Evolutionary conservation across 1,284 basidiomycete species (phyloP).

Genomic region (Cutaneotrichosporon arboriforme): DNA sequence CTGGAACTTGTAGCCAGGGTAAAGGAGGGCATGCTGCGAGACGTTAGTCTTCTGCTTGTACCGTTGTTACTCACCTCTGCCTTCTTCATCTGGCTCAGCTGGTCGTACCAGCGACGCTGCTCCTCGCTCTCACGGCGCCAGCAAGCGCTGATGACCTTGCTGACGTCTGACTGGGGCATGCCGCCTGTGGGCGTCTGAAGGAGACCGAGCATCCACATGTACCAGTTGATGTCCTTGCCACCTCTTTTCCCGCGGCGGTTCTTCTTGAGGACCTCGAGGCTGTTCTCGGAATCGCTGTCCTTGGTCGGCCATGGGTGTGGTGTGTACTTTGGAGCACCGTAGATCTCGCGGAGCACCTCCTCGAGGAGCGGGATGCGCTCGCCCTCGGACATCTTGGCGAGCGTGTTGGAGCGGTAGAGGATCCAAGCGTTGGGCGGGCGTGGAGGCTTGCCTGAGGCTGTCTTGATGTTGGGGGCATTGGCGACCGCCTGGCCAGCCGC

Average conservation of each 20-base stretch:
- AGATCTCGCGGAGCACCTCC: constrained; percentile 7
- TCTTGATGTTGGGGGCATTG: neutral
- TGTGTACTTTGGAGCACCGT: neutral
- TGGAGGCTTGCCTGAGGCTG: constrained; percentile 7
- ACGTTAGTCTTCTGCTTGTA: too few species aligned
- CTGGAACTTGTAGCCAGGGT: constrained; percentile 68
- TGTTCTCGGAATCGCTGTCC: neutral
- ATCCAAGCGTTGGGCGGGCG: constrained; percentile 89
- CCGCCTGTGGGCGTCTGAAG: constrained; percentile 44
- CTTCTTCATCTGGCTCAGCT: constrained; percentile 63
- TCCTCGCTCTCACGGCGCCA: constrained; percentile 61
- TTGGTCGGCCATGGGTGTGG: neutral
- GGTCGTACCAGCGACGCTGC: constrained; percentile 61
- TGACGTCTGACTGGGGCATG: constrained; percentile 65
- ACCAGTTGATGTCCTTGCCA: constrained; percentile 22
- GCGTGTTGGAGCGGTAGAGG: constrained; percentile 70
- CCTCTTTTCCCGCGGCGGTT: constrained; percentile 25
- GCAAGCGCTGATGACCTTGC: constrained; percentile 61
- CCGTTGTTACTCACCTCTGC: constrained; percentile 49
- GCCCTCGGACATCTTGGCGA: constrained; percentile 25
- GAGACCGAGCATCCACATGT: constrained; percentile 20
- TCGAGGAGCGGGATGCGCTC: constrained; percentile 3
- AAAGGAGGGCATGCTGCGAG: constrained; percentile 54
- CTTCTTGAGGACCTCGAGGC: constrained; percentile 16
- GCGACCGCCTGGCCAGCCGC: neutral